phyloP scores from a whole-genome alignment of 345 rosid genomes.

The Dovyalis caffra region DNA sequence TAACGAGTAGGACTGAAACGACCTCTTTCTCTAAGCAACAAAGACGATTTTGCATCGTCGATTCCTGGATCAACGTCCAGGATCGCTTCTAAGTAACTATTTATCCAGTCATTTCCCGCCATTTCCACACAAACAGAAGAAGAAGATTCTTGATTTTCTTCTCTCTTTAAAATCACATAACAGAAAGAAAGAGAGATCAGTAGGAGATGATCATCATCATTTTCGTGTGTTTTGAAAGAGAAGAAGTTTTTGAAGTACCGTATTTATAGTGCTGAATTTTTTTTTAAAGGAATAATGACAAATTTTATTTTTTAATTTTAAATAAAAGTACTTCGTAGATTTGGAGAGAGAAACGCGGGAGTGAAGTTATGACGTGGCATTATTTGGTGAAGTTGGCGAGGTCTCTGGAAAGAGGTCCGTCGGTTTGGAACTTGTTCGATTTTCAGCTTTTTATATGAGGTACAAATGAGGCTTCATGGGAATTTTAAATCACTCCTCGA shows the following conservation, averaged over 20 bases:
- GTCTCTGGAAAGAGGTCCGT: conserved; percentile 10
- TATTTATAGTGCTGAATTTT: too few relatives aligned
- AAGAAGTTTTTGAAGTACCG: too few relatives aligned
- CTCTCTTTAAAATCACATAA: too few relatives aligned
- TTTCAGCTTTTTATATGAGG: too few relatives aligned
- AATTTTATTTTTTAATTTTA: too few relatives aligned
- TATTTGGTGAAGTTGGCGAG: background rate
- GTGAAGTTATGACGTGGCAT: conserved; percentile 2
- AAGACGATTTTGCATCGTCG: conserved; percentile 69
- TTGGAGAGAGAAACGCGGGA: background rate
- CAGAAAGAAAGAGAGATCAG: too few relatives aligned
- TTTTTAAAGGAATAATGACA: too few relatives aligned
- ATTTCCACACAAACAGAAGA: conserved; percentile 22
- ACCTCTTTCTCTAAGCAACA: conserved; percentile 86
- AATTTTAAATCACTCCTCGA: too few relatives aligned
- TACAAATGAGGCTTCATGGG: too few relatives aligned
- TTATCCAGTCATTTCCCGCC: conserved; percentile 99
- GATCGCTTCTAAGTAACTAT: conserved; percentile 94
- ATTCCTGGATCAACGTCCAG: conserved; percentile 85
- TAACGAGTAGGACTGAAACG: conserved; percentile 92
- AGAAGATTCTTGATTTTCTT: background rate
- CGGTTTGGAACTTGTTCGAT: background rate
- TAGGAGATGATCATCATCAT: too few relatives aligned
- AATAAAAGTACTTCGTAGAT: background rate
- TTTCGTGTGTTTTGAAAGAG: too few relatives aligned